Evolutionary conservation across 2,329 filamentous ascomycete genomes (phyloP), one percentile per base, ranked within the genome.

Genomic region (Dothideomycetes sp.): DNA sequence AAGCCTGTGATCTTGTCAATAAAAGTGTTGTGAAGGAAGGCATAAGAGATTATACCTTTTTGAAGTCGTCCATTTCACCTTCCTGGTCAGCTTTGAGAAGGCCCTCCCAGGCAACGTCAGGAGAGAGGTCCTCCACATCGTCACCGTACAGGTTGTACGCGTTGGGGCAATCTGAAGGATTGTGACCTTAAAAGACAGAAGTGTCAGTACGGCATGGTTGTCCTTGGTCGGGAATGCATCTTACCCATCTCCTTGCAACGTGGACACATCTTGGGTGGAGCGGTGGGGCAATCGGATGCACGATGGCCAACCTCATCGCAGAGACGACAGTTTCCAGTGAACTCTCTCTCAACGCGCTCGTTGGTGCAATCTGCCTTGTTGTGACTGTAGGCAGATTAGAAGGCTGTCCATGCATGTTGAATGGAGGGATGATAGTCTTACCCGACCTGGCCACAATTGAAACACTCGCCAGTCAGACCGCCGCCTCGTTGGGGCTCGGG

Each of bases 351-450:
- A 38, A 73, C 69, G 18, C 59, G 61, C 12, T 70, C 68, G 40
- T 79, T 76, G 14, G 73, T 50, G 50, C 78, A 81, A 5, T 81
- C 77, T 2, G 67, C 59, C 58, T 77, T 80, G 58, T 65, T 74
- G 64, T 82, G 78, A 12, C 77, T 12, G 15, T 4, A 29, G 4
- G 72, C 40, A 11, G 18, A 14, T n/a, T n/a, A n/a, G n/a, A n/a
- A n/a, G n/a, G n/a, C n/a, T n/a, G n/a, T n/a, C 35, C n/a, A 29
- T 18, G 34, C 41, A 40, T 44, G 37, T 15, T 43, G 38, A 29
- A 34, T 27, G 29, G 16, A 31, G 38, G 24, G 38, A 19, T 11
- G 40, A 39, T 17, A 14, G 18, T 52, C 60, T 49, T 55, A 66
- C 66, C 66, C 72, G 22, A 61, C 50, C 48, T 77, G 58, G 40